phyloP scores from a whole-genome alignment of 768 basidiomycete species.

The Amanita pseudoporphyria region DNA sequence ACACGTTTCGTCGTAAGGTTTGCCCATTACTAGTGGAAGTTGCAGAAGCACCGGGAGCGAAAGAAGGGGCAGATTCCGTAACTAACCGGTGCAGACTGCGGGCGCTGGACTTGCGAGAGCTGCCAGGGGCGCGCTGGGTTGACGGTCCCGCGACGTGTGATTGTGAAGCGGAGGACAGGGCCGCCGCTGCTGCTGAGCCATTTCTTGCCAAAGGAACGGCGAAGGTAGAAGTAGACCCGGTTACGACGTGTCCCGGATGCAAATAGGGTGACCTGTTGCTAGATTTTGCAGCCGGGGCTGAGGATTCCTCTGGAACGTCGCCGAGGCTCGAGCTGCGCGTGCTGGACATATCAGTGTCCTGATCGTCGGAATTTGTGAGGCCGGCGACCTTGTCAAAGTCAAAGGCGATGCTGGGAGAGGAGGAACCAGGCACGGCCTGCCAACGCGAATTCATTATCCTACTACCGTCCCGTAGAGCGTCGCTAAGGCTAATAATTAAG shows the following conservation, averaged over 20 bases:
- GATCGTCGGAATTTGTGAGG: constrained; percentile 7
- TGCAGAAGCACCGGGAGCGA: constrained; percentile 4
- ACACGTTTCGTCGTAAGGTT: constrained; percentile 6
- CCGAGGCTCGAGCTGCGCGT: constrained; percentile 16
- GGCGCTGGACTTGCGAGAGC: constrained; percentile 7
- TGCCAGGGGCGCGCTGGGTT: not conserved
- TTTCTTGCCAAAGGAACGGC: not conserved
- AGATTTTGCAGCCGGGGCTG: constrained; percentile 13
- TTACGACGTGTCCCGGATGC: constrained; percentile 7
- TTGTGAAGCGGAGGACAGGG: not conserved
- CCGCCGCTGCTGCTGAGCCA: not conserved
- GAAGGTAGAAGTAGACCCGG: constrained; percentile 10
- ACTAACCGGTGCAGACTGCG: constrained; percentile 8
- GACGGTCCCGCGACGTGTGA: constrained; percentile 4
- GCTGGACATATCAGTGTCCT: constrained; percentile 16
- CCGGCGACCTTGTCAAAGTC: constrained; percentile 9
- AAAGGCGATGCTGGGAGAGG: constrained; percentile 5
- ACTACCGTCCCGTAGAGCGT: not conserved
- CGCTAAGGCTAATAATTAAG: not conserved
- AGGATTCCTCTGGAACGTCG: constrained; percentile 25
- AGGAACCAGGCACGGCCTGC: constrained; percentile 4
- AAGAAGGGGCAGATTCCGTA: constrained; percentile 1
- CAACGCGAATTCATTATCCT: constrained; percentile 6
- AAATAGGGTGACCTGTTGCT: constrained; percentile 7
- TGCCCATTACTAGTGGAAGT: not conserved